A percentile compares a stretch with the other conserved stretches of the same genome.
Evolutionary conservation across 768 basidiomycete species (phyloP).

Genomic region (Neoboletus magnificus): DNA sequence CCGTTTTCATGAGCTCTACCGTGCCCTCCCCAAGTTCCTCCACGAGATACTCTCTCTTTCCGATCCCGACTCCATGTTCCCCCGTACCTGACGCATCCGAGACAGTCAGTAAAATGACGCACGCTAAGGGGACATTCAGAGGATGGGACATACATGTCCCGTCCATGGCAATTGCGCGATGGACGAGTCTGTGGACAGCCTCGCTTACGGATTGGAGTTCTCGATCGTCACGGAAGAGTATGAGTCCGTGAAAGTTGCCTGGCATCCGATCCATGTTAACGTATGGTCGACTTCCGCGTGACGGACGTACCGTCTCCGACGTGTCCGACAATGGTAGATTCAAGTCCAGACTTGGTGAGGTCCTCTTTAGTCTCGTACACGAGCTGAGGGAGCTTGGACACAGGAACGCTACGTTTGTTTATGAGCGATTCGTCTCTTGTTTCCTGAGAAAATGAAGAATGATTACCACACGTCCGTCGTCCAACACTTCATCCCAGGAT

Average conservation of each 20-base stretch:
- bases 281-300: slow-evolving; percentile 2
- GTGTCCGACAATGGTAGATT: slow-evolving; percentile 76
- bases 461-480: slow-evolving; percentile 86
- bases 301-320: slow-evolving; percentile 67
- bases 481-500: slow-evolving; percentile 70
- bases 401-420: slow-evolving; percentile 51
- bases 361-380: slow-evolving; percentile 80
- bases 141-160: slow-evolving; percentile 60
- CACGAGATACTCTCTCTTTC: slow-evolving; percentile 78
- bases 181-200: slow-evolving; percentile 67
- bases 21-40: slow-evolving; percentile 84
- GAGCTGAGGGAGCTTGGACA: slow-evolving; percentile 63
- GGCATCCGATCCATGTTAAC: not conserved
- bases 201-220: slow-evolving; percentile 53
- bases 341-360: slow-evolving; percentile 52
- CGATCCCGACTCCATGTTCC: slow-evolving; percentile 85
- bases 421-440: not conserved
- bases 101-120: not conserved
- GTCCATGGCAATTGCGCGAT: slow-evolving; percentile 68
- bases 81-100: slow-evolving; percentile 55
- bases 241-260: slow-evolving; percentile 49
- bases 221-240: slow-evolving; percentile 56
- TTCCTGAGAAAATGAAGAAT: not conserved
- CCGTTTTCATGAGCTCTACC: slow-evolving; percentile 79
- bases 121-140: not conserved